Evolutionary conservation across 257 asterid species (phyloP).

Genomic region (Fraxinus anomala): DNA sequence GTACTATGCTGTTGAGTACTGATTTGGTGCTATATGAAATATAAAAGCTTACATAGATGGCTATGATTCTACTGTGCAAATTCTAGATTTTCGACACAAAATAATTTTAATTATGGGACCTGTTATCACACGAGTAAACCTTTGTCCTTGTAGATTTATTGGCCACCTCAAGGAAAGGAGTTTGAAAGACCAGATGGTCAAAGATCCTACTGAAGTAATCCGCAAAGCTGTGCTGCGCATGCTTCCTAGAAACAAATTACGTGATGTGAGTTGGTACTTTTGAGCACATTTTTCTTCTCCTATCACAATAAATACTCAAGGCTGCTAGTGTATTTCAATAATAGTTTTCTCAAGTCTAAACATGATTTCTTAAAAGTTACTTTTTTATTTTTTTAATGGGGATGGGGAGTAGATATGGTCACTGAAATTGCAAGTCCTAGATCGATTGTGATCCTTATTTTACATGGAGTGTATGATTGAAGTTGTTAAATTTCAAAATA

Average conservation of each 20-base stretch:
- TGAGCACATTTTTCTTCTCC: constrained; percentile 9
- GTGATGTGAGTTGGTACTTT: constrained; percentile 68
- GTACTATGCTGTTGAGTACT: constrained; percentile 11
- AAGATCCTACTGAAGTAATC: constrained; percentile 96
- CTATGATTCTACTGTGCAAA: neutral
- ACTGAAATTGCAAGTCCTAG: neutral
- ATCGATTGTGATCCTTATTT: neutral
- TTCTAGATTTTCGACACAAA: neutral
- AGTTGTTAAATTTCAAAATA: neutral
- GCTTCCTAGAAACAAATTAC: constrained; percentile 94
- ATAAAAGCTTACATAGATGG: neutral
- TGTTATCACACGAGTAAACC: constrained; percentile 13
- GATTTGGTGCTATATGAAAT: neutral
- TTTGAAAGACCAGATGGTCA: constrained; percentile 95
- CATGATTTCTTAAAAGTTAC: neutral
- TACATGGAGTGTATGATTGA: constrained; percentile 1
- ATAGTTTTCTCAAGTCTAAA: neutral
- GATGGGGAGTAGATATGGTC: neutral
- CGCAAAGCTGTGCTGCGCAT: constrained; percentile 94
- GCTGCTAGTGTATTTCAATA: constrained; percentile 12
- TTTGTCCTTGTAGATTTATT: constrained; percentile 50
- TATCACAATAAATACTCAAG: neutral
- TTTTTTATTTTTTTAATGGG: neutral
- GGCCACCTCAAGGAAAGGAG: constrained; percentile 96
- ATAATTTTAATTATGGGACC: neutral